Evolutionary conservation across 306 rosid species (phyloP).

Genomic region (peach (Prunus persica)): Prunus_persica_NCBIv2 NC_034015.1:13294501-13295000

Average conservation of each 20-base stretch:
- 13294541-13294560: slow-evolving; percentile 47
- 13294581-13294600: background rate
- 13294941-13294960: slow-evolving; percentile 62
- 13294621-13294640: background rate
- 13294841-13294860: slow-evolving; percentile 45
- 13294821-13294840: slow-evolving; percentile 53
- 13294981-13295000: slow-evolving; percentile 11
- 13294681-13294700: slow-evolving; percentile 88
- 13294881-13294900: slow-evolving; percentile 57
- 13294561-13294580: background rate
- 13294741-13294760: slow-evolving; percentile 89
- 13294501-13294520: slow-evolving; percentile 73
- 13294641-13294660: no score
- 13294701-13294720: slow-evolving; percentile 61
- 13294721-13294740: slow-evolving; percentile 49
- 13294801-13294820: slow-evolving; percentile 77
- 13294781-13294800: slow-evolving; percentile 74
- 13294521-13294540: slow-evolving; percentile 18
- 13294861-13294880: slow-evolving; percentile 63
- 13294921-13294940: slow-evolving; percentile 89
- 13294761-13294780: slow-evolving; percentile 64
- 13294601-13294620: background rate
- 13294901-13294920: slow-evolving; percentile 55
- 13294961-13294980: slow-evolving; percentile 42
- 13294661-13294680: background rate